These are phyloP conservation scores for Ophiognomonia clavigignenti-juglandacearum DNA, from an alignment of 2,329 filamentous ascomycete species.

Conservation along the genomic window DNA sequence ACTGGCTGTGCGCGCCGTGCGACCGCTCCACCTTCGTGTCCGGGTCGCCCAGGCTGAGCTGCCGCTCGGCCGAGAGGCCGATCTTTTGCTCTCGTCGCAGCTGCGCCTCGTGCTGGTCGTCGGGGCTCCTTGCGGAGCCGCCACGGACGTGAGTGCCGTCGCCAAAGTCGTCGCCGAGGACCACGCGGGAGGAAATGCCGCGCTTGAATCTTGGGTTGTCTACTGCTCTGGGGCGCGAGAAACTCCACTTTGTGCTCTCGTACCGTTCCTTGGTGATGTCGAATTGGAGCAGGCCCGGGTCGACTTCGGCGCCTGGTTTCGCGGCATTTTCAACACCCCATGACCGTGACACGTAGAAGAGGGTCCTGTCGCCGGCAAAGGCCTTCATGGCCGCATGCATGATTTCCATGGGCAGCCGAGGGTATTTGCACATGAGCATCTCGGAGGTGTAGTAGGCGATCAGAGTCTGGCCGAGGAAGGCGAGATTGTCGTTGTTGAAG, in stretches of 20 bases:
- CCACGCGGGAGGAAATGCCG: conserved; percentile 69
- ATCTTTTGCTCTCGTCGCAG: background rate
- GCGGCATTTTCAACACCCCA: conserved; percentile 93
- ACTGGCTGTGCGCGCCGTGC: conserved; percentile 49
- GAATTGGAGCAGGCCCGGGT: conserved; percentile 87
- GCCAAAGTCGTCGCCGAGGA: conserved; percentile 83
- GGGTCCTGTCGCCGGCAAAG: conserved; percentile 71
- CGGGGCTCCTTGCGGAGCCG: conserved; percentile 18
- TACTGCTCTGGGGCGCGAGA: conserved; percentile 40
- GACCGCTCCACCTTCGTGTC: conserved; percentile 23
- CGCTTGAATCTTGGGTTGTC: conserved; percentile 57
- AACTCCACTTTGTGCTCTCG: conserved; percentile 45
- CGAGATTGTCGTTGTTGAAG: conserved; percentile 86
- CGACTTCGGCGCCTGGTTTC: conserved; percentile 83
- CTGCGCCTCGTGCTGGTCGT: conserved; percentile 15
- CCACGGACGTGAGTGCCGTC: conserved; percentile 46
- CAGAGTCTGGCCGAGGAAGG: conserved; percentile 75
- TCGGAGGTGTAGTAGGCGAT: conserved; percentile 87
- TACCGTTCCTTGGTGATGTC: conserved; percentile 41
- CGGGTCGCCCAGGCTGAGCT: conserved; percentile 20
- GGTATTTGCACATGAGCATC: conserved; percentile 82
- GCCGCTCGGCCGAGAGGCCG: conserved; percentile 6
- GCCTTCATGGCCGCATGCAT: conserved; percentile 81
- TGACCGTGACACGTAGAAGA: conserved; percentile 69
- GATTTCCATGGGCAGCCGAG: conserved; percentile 83